A percentile compares a stretch with the other conserved stretches of the same genome.
These are phyloP conservation scores for Basidiobolus heterosporus DNA, from an alignment of 371 early-diverging fungal species.

Conservation along the genomic window DNA sequence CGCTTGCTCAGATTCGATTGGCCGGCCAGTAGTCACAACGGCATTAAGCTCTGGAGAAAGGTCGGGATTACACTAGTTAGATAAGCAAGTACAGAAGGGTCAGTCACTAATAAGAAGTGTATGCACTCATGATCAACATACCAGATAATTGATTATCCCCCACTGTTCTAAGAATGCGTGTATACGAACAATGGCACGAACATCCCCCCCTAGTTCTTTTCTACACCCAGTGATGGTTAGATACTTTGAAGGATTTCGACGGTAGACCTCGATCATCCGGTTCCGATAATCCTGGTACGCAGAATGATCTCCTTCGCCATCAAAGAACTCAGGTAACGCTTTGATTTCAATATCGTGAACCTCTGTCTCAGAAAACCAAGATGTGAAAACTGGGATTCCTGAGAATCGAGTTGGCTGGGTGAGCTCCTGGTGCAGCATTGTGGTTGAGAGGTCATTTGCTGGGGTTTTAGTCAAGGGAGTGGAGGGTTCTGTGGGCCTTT, in stretches of 20 bases:
- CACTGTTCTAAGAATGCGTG: constrained; percentile 98
- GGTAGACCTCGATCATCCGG: constrained; percentile 92
- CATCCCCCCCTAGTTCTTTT: constrained; percentile 88
- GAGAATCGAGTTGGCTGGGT: too few species aligned
- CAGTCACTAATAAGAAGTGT: constrained; percentile 85
- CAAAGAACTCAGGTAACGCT: constrained; percentile 90
- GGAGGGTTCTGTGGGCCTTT: too few species aligned
- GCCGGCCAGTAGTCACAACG: not conserved
- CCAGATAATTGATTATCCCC: constrained; percentile 95
- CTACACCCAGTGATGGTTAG: constrained; percentile 91
- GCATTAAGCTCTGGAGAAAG: constrained; percentile 34
- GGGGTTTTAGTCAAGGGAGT: too few species aligned
- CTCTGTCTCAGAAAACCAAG: constrained; percentile 78
- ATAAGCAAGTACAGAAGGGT: constrained; percentile 35
- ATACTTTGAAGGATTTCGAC: constrained; percentile 85
- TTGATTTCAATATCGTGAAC: constrained; percentile 85
- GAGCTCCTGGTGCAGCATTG: too few species aligned
- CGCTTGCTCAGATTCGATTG: too few species aligned
- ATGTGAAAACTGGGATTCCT: constrained; percentile 61
- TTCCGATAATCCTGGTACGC: constrained; percentile 91
- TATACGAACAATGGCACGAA: constrained; percentile 90
- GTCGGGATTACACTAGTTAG: constrained; percentile 76
- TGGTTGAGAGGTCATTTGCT: too few species aligned
- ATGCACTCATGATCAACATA: constrained; percentile 86
- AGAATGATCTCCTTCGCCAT: constrained; percentile 13